Percentiles rank a stretch among this genome's conserved stretches.
These are phyloP conservation scores for Malassezia obtusa DNA, from an alignment of 1,284 basidiomycete species.

Conservation along the genomic window DNA sequence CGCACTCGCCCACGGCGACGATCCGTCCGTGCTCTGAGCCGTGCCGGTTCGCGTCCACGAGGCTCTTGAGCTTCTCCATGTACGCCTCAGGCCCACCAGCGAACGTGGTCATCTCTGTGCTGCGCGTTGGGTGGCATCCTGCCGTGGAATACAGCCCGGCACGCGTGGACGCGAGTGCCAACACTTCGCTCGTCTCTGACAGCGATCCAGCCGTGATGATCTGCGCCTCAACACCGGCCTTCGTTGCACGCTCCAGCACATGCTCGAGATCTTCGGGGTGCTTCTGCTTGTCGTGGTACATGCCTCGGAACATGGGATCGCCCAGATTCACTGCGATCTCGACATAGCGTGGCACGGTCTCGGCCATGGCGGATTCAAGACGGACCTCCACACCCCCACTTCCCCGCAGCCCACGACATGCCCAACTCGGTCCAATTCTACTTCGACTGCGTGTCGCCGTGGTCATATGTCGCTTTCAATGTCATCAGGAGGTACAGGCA, in stretches of 20 bases:
- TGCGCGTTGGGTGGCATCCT: conserved; percentile 79
- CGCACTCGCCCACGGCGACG: conserved; percentile 74
- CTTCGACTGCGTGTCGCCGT: conserved; percentile 43
- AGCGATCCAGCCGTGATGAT: conserved; percentile 73
- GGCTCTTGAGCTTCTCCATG: conserved; percentile 45
- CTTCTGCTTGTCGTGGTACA: conserved; percentile 50
- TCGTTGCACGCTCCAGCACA: conserved; percentile 58
- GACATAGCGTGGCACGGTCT: conserved; percentile 19
- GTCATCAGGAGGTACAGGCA: conserved; percentile 29
- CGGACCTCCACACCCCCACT: background rate
- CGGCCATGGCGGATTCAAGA: background rate
- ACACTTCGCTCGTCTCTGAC: conserved; percentile 58
- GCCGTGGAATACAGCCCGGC: conserved; percentile 63
- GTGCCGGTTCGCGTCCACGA: background rate
- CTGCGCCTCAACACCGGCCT: conserved; percentile 64
- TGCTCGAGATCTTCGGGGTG: conserved; percentile 56
- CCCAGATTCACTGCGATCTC: conserved; percentile 54
- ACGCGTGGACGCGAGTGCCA: conserved; percentile 58
- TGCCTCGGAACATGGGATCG: conserved; percentile 51
- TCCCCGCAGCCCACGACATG: conserved; percentile 1
- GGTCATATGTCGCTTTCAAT: conserved; percentile 34
- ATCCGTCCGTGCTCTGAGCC: conserved; percentile 11
- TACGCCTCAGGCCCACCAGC: conserved; percentile 57
- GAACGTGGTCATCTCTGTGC: conserved; percentile 61
- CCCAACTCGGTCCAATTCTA: conserved; percentile 31